Evolutionary conservation across 495 filamentous ascomycete species (phyloP).

Genomic region (Penicillium crystallinum): DNA sequence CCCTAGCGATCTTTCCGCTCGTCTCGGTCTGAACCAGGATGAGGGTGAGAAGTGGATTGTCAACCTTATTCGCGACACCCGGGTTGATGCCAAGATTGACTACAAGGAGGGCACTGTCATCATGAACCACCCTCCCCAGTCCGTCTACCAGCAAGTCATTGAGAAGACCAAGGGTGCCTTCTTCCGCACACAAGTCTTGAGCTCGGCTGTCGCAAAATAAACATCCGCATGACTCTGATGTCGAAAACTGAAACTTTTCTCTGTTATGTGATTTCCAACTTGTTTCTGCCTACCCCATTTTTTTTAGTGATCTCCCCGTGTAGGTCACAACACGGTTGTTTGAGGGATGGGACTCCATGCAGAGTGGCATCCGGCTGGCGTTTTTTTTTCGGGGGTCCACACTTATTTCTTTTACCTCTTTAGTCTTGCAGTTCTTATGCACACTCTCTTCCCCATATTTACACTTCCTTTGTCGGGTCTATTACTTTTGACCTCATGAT

Average conservation of each 20-base stretch:
- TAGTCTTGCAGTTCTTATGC: constrained; percentile 24
- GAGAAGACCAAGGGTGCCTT: constrained; percentile 93
- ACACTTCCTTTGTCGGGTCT: constrained; percentile 16
- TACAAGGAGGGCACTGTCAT: constrained; percentile 97
- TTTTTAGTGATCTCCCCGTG: constrained; percentile 35
- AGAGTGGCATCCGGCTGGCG: constrained; percentile 49
- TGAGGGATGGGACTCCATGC: constrained; percentile 36
- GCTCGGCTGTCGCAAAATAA: constrained; percentile 48
- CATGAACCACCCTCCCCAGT: constrained; percentile 98
- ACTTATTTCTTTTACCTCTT: constrained; percentile 30
- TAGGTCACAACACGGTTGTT: constrained; percentile 34
- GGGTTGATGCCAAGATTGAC: constrained; percentile 97
- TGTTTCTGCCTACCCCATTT: constrained; percentile 36
- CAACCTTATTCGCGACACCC: constrained; percentile 94
- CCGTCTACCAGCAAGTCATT: constrained; percentile 98
- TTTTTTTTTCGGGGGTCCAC: constrained; percentile 42
- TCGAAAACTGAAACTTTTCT: constrained; percentile 29
- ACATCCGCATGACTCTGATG: constrained; percentile 24
- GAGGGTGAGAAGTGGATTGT: constrained; percentile 99
- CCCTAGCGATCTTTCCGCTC: constrained; percentile 72
- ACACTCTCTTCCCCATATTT: constrained; percentile 21
- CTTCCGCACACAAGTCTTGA: constrained; percentile 79
- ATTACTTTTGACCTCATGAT: constrained; percentile 5
- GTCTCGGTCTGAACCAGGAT: constrained; percentile 82
- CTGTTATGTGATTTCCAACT: constrained; percentile 34